Base-by-base conservation (phyloP, 441 rosid genomes). In the Pelargonium australe region DNA sequence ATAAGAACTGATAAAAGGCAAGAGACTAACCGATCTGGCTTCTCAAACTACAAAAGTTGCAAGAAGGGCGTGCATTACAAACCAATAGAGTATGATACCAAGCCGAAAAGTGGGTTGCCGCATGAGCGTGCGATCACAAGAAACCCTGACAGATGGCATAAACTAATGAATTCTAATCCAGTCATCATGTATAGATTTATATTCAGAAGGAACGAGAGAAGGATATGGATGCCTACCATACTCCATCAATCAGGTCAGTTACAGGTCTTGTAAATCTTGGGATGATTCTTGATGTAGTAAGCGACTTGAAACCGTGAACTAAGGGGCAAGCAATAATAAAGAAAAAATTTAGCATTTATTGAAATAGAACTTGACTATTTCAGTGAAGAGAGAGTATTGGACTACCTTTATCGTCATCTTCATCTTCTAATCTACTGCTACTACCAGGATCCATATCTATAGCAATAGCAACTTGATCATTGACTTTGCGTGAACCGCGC, bases 261-360 rank as follows among this genome's bases (percentile, higher is more conserved):
- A 85, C 77, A 68, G 93, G 98, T 80, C 99, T 81, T 67, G 98
- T 82, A 80, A 90, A 90, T 81, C 82, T 85, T 55, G 98, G 99
- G 68, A 88, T 80, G 69, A 90, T 74, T 84, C 92, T 89, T 45
- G 98, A 91, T 41, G 94, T 81, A 13, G 97, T 76, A 64, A 94
- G 95, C 28, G 96, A 91, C 88, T 88, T 91, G 90, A 94, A 96
- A 73, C 99, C 98, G 83, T 89, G 99, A 79, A 86, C 97, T 89
- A 19, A 68, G 64, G 77, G 45, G 47, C 31, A 28, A 28, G 41
- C 58, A 62, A 45, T 71, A 67, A 58, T 65, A 73, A 65, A 40
- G 23, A 73, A 58, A 20, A 19, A 72, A 13, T 37, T 67, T 43
- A 34, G 40, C 31, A 45, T 47, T 71, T 53, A 1, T 37, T 55